Evolutionary conservation across 1,139 yeast species (phyloP).

Genomic region (Wickerhamomyces sp.): DNA sequence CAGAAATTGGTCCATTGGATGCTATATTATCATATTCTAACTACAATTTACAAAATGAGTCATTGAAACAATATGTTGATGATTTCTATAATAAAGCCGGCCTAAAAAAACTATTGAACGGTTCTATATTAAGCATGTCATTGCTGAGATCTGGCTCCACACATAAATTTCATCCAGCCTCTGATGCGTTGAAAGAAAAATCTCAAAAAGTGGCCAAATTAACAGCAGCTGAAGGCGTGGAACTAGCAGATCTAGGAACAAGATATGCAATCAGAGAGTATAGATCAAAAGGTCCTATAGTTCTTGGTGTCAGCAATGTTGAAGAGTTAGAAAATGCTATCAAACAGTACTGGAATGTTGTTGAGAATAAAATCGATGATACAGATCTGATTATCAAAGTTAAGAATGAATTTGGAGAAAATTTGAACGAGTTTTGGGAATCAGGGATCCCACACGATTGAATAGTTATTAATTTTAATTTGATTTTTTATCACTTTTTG

Average conservation of each 20-base stretch:
- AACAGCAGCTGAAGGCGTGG: conserved; percentile 40
- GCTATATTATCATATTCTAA: conserved; percentile 76
- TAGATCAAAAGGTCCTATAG: conserved; percentile 48
- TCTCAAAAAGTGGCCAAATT: conserved; percentile 50
- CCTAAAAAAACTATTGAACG: conserved; percentile 60
- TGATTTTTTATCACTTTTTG: conserved; percentile 5
- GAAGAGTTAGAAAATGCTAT: conserved; percentile 63
- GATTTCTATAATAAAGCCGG: conserved; percentile 51
- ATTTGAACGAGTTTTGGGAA: conserved; percentile 64
- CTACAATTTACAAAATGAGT: conserved; percentile 78
- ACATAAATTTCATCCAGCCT: conserved; percentile 78
- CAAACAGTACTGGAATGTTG: conserved; percentile 50
- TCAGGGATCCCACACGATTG: conserved; percentile 51
- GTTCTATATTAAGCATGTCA: conserved; percentile 88
- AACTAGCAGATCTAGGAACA: conserved; percentile 78
- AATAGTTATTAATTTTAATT: conserved; percentile 1
- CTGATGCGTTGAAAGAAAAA: conserved; percentile 48
- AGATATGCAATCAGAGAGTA: conserved; percentile 68
- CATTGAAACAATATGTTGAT: conserved; percentile 44
- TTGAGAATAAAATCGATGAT: conserved; percentile 38
- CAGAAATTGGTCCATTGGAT: conserved; percentile 50
- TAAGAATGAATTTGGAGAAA: conserved; percentile 47
- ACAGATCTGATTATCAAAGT: conserved; percentile 38
- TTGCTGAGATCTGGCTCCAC: conserved; percentile 65
- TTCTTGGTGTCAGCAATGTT: conserved; percentile 66